Evolutionary conservation across 1,284 basidiomycete genomes (phyloP), one percentile per base, ranked within the genome.

Genomic region (Cutaneotrichosporon mucoides): DNA sequence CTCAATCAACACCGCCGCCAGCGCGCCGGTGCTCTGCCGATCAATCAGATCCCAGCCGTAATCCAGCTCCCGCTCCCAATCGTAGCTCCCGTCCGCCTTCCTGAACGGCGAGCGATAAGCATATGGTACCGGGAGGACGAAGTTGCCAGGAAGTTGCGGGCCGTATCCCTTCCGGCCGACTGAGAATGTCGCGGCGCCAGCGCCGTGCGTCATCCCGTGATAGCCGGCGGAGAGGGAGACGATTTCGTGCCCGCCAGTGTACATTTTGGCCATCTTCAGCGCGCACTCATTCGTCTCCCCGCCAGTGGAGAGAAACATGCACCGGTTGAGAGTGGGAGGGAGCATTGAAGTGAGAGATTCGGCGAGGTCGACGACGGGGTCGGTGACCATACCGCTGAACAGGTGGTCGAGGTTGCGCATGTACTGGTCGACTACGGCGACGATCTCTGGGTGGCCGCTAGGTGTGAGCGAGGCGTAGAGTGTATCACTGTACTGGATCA

Each of bases 1-100:
- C 69, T 82, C 81, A 62, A 82, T 69, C 40, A 82, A 66, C 60
- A 60, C 64, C 16, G 62, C 57, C 7, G 72, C 71, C 3, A 71
- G 64, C 6, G 54, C 59, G 8, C 70, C 70, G 0, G 64, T 66
- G 53, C 57, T 66, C 58, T 70, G 67, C 47, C 70, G 67, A 49
- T 75, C 73, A 35, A 75, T 70, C n/a, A 75, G 50, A 37, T 66
- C 64, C 64, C 66, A 75, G 10, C 72, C 73, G 43, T 65, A 75
- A 36, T 68, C 61, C 34, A 73, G 65, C 63, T 75, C 73, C 1
- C 70, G 59, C 56, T 70, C 49, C 73, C 73, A 75, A 59, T 75
- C 71, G 57, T 75, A 68, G n/a, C 59, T 62, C 9, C 73, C 71
- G 43, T 73, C 70, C 5, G 65, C 7, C 24, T 63, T 59, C 15